Conservation (phyloP, 257 asterid genomes). For the Eustoma russellianum region DNA sequence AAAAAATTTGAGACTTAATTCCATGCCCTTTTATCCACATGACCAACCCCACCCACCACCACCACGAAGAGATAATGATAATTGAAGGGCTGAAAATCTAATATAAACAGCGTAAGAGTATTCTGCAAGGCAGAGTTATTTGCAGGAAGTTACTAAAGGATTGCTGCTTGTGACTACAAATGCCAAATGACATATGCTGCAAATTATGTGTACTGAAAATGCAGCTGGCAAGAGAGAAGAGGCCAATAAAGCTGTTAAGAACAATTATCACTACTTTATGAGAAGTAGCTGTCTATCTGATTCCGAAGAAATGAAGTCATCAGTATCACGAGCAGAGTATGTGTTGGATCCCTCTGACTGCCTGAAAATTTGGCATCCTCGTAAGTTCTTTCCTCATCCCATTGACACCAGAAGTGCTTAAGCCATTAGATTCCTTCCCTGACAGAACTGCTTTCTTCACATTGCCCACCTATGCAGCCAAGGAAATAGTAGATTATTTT, state of each 20-base stretch:
- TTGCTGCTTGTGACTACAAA: no score
- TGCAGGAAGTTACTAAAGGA: no score
- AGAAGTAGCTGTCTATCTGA: slow-evolving; percentile 86
- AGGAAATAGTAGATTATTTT: neutral
- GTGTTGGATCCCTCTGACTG: slow-evolving; percentile 44
- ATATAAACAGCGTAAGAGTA: no score
- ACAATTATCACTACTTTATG: slow-evolving; percentile 44
- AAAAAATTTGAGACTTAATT: no score
- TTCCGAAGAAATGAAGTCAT: slow-evolving; percentile 86
- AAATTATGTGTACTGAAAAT: no score
- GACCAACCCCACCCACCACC: no score
- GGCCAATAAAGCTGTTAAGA: neutral
- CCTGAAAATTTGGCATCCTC: slow-evolving; percentile 68
- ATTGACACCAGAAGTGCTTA: slow-evolving; percentile 56
- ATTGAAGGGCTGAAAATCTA: no score
- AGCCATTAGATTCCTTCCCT: slow-evolving; percentile 50
- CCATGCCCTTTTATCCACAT: no score
- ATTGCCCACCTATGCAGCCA: slow-evolving; percentile 53
- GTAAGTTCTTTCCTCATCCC: slow-evolving; percentile 86
- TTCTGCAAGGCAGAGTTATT: no score
- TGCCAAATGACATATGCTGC: no score
- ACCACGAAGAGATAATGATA: no score
- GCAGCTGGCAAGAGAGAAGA: no score
- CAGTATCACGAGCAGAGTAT: slow-evolving; percentile 44
- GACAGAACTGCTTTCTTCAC: slow-evolving; percentile 56